Evolutionary conservation across 2,329 filamentous ascomycete species (phyloP), one percentile per base, ranked within the genome.

Genomic region (Pseudogymnoascus pannorum): DNA sequence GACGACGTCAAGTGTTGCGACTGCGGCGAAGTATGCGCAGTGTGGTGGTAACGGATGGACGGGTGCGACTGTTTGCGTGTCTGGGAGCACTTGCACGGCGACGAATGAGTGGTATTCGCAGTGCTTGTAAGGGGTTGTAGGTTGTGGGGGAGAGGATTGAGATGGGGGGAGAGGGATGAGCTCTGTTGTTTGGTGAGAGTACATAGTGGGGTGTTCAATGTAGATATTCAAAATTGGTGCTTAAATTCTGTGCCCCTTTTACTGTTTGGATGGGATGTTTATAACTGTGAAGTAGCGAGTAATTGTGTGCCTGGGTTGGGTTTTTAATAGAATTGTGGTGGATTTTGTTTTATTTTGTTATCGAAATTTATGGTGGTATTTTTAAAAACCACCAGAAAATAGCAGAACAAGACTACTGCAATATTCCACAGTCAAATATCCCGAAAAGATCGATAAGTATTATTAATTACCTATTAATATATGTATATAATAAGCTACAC

Each of bases 41-140:
- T 74, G 72, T 64, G 72, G 72, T 44, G 73, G 72, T 35, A 68
- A 61, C 58, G 67, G 63, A 18, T 74, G 62, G 60, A 67, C 64
- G 14, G 71, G 70, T 1, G 66, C 68, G 20, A 69, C 68, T 6
- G 61, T 60, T 3, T 73, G 72, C 62, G 68, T 65, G 7, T 40
- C 62, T 22, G 69, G 67, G 5, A 64, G 60, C 9, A 69, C 63
- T 6, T 73, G 71, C 57, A 54, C 18, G 31, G 57, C 24, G 20
- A 22, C 36, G 4, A 65, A 60, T 36, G 31, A 51, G 33, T 65
- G 58, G 54, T 65, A 65, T 33, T 64, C 62, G 24, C 64, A 65
- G 51, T 57, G 51, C n/a, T 35, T 57, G 51, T 57, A 57, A 26
- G 14, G 51, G n/a, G n/a, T 4, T 31, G 24, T 44, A 24, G 20